Conservation (phyloP, 2,329 filamentous ascomycete species). For the Tolypocladium inflatum region DNA sequence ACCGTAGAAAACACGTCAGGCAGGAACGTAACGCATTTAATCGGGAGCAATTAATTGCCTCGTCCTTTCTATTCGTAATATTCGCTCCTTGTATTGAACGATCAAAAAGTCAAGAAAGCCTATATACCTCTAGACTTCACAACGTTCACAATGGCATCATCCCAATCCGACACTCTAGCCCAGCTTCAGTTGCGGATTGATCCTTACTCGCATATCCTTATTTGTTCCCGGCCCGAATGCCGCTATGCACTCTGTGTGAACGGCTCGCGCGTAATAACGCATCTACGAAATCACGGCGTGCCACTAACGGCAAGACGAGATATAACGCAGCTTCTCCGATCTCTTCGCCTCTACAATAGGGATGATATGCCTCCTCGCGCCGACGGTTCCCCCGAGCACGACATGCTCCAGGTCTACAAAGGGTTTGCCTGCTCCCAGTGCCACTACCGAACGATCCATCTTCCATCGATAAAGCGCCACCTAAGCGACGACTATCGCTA, state of each 20-base stretch:
- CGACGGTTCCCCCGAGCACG: neutral
- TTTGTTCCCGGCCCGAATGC: neutral
- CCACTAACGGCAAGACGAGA: neutral
- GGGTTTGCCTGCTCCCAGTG: neutral
- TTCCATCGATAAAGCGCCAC: neutral
- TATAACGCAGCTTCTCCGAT: neutral
- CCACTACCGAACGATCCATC: neutral
- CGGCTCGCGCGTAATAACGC: too few species aligned
- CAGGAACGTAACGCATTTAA: neutral
- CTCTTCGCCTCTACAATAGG: neutral
- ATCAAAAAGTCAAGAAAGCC: too few species aligned
- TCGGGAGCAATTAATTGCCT: neutral
- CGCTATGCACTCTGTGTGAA: neutral
- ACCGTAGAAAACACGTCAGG: neutral
- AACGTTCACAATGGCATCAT: neutral
- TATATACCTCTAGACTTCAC: too few species aligned
- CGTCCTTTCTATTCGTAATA: neutral
- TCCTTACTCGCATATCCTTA: neutral
- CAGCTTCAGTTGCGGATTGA: neutral
- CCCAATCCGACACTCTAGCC: neutral
- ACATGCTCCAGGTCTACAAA: neutral
- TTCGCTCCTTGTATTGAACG: neutral
- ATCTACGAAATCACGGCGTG: too few species aligned
- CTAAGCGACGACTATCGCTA: neutral
- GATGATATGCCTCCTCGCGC: neutral